Conservation (phyloP, 495 filamentous ascomycete genomes). For the Xylaria castorea region DNA sequence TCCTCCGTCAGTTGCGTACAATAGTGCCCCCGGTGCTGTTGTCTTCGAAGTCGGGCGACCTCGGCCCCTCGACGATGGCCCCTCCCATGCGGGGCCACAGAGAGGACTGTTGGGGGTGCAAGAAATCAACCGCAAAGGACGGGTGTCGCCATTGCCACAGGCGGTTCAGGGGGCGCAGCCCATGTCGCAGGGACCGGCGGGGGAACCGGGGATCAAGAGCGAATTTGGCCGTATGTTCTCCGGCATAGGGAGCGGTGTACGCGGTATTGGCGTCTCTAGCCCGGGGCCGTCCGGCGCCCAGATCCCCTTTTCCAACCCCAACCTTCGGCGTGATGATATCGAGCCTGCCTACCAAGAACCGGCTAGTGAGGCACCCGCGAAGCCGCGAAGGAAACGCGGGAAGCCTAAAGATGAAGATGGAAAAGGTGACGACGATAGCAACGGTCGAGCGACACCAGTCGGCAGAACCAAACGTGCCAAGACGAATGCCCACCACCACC, state of each 20-base stretch:
- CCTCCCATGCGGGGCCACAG: slow-evolving; percentile 51
- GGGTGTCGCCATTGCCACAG: slow-evolving; percentile 82
- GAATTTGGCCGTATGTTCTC: slow-evolving; percentile 92
- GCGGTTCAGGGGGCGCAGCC: slow-evolving; percentile 91
- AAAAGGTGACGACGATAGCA: slow-evolving; percentile 65
- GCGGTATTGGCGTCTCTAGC: slow-evolving; percentile 59
- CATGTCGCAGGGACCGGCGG: slow-evolving; percentile 73
- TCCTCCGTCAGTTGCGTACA: slow-evolving; percentile 54
- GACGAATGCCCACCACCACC: slow-evolving; percentile 66
- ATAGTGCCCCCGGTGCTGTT: slow-evolving; percentile 41
- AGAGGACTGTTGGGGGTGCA: slow-evolving; percentile 63
- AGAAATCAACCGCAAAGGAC: slow-evolving; percentile 69
- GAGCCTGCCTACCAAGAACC: slow-evolving; percentile 47
- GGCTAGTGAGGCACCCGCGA: slow-evolving; percentile 38
- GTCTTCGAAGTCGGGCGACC: slow-evolving; percentile 50
- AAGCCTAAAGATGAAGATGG: slow-evolving; percentile 66
- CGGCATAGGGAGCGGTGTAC: slow-evolving; percentile 85
- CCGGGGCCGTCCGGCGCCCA: slow-evolving; percentile 57
- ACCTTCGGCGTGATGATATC: slow-evolving; percentile 53
- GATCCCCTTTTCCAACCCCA: slow-evolving; percentile 49
- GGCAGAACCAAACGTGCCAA: slow-evolving; percentile 66
- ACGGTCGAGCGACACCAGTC: slow-evolving; percentile 58
- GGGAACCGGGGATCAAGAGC: slow-evolving; percentile 85
- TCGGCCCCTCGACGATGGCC: slow-evolving; percentile 65
- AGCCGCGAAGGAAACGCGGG: slow-evolving; percentile 60